A percentile compares a stretch with the other conserved stretches of the same genome.
phyloP scores from a whole-genome alignment of 192 early-diverging fungal genomes.

The Backusella circina region DNA sequence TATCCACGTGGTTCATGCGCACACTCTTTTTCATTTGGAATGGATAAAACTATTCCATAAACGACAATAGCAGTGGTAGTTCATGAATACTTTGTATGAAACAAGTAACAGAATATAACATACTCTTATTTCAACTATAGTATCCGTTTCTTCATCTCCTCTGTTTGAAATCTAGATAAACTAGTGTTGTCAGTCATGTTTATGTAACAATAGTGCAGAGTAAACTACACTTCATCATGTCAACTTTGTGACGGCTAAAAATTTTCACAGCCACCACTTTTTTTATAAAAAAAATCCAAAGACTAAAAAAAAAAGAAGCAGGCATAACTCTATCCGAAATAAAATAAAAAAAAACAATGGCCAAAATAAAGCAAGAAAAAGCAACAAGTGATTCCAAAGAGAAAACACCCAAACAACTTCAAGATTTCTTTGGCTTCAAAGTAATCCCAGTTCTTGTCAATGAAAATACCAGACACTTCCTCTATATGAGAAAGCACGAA shows the following conservation, averaged over 20 bases:
- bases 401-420: conserved; percentile 20
- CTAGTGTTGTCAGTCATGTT: too few species aligned
- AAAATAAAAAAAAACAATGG: neutral
- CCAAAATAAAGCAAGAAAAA: conserved; percentile 1
- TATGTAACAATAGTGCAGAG: too few species aligned
- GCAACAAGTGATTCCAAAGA: neutral
- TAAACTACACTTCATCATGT: too few species aligned
- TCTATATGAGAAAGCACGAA: conserved; percentile 56
- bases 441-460: conserved; percentile 47
- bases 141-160: too few species aligned
- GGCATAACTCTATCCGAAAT: neutral
- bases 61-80: too few species aligned
- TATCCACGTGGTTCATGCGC: neutral
- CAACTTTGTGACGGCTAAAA: neutral
- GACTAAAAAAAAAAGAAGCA: neutral
- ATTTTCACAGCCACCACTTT: neutral
- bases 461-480: conserved; percentile 37
- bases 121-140: too few species aligned
- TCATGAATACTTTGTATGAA: too few species aligned
- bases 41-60: too few species aligned
- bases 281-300: neutral
- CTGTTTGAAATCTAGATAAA: too few species aligned
- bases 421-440: conserved; percentile 51
- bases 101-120: too few species aligned
- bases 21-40: neutral